Evolutionary conservation across 192 early-diverging fungal genomes (phyloP), one percentile per base, ranked within the genome.

Genomic region (Entophlyctis luteolus): DNA sequence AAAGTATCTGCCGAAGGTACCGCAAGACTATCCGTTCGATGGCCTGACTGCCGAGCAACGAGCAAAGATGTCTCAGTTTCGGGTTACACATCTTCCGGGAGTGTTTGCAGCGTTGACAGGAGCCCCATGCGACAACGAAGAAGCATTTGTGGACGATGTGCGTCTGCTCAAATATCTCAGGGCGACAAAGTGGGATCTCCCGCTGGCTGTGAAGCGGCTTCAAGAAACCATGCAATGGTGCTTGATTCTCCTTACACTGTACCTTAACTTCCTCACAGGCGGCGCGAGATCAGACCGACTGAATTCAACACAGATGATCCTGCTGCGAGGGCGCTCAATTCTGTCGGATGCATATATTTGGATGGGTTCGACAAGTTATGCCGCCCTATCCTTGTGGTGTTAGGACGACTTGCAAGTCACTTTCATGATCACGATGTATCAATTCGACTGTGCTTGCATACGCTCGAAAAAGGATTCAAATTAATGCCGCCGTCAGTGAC

Each of bases 371-470:
- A 63, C 29, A 63, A 63, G 32, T 8, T 35, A 8, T 45, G 60
- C 4, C 42, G 60, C 10, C 60, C 60, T n/a, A 27, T 63, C 28
- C 25, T 63, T 22, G 10, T 49, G 46, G 50, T 29, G n/a, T 12
- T 28, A 14, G 29, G 47, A 6, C 27, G 36, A 25, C 32, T 49
- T n/a, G 60, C 31, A 20, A 27, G 38, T 22, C 18, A 29, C 39
- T n/a, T n/a, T n/a, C 87, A 86, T 32, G 75, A 70, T 8, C 74
- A 73, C 42, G 78, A 80, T 22, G 29, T 79, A 53, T 89, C 92
- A 77, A 81, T 96, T 45, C 81, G 85, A 37, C 87, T 88, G 77
- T 84, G 91, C 23, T 81, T 93, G 16, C 93, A 85, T 68, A 86
- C 85, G 27, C 80, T 94, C 35, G 94, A 96, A 73, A 48, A 76